Percentiles rank a stretch among this genome's conserved stretches.
Conservation (phyloP, 768 basidiomycete genomes). For the Fibroporia radiculosa region DNA sequence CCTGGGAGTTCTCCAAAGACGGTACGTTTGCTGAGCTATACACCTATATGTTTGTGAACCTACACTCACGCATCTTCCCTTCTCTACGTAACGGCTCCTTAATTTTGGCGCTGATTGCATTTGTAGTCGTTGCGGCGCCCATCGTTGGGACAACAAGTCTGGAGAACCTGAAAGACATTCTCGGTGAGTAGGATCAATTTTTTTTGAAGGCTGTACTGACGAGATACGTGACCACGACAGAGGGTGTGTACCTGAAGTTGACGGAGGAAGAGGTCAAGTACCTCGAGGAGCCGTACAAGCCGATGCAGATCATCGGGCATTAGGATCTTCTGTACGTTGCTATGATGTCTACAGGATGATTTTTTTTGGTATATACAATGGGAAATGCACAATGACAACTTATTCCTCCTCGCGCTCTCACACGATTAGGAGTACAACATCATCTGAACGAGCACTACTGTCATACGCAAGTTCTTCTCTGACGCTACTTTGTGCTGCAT, state of each 20-base stretch:
- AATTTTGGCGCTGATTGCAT: no score
- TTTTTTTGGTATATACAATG: neutral
- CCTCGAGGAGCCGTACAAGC: constrained; percentile 42
- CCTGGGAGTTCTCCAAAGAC: constrained; percentile 5
- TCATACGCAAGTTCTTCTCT: neutral
- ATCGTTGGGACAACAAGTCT: constrained; percentile 27
- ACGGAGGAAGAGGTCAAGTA: constrained; percentile 43
- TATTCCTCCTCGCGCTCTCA: no score
- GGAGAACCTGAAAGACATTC: constrained; percentile 29
- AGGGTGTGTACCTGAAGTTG: constrained; percentile 4
- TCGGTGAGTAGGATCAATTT: constrained; percentile 13
- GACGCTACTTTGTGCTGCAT: neutral
- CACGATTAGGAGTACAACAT: neutral
- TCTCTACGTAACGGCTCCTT: no score
- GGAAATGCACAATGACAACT: neutral
- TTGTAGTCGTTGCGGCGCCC: constrained; percentile 11
- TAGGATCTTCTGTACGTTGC: neutral
- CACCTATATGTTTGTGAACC: no score
- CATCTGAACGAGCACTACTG: neutral
- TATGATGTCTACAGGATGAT: neutral
- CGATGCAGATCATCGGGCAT: constrained; percentile 40
- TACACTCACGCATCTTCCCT: no score
- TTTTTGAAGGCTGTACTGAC: constrained; percentile 10
- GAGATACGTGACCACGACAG: neutral
- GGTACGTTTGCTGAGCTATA: constrained; percentile 1